phyloP scores from a whole-genome alignment of 2,329 filamentous ascomycete genomes.

The Phoma sp. region DNA sequence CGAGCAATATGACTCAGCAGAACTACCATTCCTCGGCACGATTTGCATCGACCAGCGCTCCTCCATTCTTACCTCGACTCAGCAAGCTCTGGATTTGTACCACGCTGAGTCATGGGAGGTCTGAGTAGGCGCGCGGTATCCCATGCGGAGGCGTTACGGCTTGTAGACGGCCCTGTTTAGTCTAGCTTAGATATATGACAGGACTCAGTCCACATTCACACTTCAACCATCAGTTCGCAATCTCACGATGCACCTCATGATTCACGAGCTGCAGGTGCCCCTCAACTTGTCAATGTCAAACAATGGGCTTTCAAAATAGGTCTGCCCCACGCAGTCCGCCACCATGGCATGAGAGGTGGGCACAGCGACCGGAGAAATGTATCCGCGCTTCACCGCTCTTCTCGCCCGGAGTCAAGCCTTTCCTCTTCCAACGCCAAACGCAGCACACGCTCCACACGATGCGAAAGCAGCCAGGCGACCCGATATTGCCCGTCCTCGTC shows the following conservation, averaged over 20 bases:
- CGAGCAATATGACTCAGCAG: slow-evolving; percentile 18
- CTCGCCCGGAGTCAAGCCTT: slow-evolving; percentile 8
- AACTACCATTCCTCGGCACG: slow-evolving; percentile 10
- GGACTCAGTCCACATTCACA: slow-evolving; percentile 21
- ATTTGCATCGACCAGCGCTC: slow-evolving; percentile 9
- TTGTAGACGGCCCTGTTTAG: slow-evolving; percentile 7
- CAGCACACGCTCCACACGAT: slow-evolving; percentile 3
- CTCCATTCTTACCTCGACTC: neutral
- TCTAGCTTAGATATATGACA: slow-evolving; percentile 13
- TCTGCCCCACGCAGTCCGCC: slow-evolving; percentile 14
- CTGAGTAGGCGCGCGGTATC: neutral
- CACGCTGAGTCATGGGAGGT: neutral
- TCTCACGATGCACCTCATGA: slow-evolving; percentile 16
- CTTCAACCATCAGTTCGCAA: slow-evolving; percentile 13
- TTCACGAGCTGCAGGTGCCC: slow-evolving; percentile 13
- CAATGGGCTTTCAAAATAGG: slow-evolving; percentile 1
- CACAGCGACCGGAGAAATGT: slow-evolving; percentile 5
- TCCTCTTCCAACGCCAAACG: slow-evolving; percentile 6
- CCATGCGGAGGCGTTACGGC: slow-evolving; percentile 2
- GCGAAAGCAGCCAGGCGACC: neutral
- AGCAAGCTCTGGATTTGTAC: neutral
- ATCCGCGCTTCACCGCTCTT: slow-evolving; percentile 20
- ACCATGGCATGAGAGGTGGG: slow-evolving; percentile 8
- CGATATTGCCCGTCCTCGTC: slow-evolving; percentile 11
- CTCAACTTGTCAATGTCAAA: slow-evolving; percentile 14